Conservation (phyloP, 1,139 yeast genomes). For the Pichia sp. region DNA sequence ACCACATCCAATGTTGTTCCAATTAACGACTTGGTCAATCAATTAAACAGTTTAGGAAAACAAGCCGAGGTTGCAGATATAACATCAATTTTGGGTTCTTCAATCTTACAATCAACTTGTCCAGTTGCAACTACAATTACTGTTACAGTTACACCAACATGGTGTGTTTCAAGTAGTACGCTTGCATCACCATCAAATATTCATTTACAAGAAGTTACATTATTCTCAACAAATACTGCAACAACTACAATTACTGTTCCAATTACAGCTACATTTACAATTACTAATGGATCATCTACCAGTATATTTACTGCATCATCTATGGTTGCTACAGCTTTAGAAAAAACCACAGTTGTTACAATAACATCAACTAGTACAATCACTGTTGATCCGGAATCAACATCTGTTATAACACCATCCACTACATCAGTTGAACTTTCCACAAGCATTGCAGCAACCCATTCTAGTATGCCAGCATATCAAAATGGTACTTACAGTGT, state of each 20-base stretch:
- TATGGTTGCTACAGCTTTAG: conserved; percentile 24
- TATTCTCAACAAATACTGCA: conserved; percentile 13
- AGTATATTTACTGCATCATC: conserved; percentile 28
- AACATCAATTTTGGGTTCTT: conserved; percentile 6
- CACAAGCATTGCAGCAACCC: too few relatives aligned
- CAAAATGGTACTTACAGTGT: conserved; percentile 7
- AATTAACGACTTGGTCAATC: background rate
- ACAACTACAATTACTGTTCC: conserved; percentile 28
- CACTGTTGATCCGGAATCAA: background rate
- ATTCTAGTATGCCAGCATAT: conserved; percentile 1
- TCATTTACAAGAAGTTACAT: conserved; percentile 7
- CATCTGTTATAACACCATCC: background rate
- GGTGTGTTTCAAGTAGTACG: conserved; percentile 12
- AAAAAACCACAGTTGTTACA: conserved; percentile 18
- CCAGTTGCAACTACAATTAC: conserved; percentile 18
- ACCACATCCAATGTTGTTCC: background rate
- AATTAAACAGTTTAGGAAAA: conserved; percentile 7
- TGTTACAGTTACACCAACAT: conserved; percentile 19
- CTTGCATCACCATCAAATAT: conserved; percentile 3
- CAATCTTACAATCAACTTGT: conserved; percentile 12
- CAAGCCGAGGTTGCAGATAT: conserved; percentile 10
- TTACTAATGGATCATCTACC: conserved; percentile 26
- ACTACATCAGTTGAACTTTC: too few relatives aligned
- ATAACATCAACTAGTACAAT: conserved; percentile 10
- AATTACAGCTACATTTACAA: conserved; percentile 28